These are phyloP conservation scores for Fraxinus greggii DNA, from an alignment of 305 asterid genomes.

Conservation along the genomic window DNA sequence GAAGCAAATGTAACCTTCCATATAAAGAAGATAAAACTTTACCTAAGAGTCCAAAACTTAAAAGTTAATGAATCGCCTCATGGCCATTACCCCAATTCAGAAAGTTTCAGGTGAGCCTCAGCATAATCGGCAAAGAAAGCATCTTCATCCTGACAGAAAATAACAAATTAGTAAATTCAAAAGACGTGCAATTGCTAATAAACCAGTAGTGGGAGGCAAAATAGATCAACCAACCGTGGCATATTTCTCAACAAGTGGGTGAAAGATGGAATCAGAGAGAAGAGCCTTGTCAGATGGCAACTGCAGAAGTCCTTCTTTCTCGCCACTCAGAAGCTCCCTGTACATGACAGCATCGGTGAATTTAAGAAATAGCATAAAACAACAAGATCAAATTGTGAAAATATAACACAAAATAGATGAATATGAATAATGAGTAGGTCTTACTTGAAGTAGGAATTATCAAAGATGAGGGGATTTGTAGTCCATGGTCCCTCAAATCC, in stretches of 20 bases:
- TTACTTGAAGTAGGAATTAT: slow-evolving; percentile 78
- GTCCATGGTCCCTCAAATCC: slow-evolving; percentile 98
- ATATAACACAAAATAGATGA: neutral
- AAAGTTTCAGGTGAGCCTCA: slow-evolving; percentile 6
- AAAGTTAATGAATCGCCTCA: neutral
- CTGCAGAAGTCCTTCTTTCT: slow-evolving; percentile 79
- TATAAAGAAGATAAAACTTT: neutral
- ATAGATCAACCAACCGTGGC: slow-evolving; percentile 52
- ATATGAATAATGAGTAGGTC: neutral
- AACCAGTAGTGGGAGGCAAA: neutral
- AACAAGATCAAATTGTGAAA: neutral
- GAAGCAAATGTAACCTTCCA: neutral
- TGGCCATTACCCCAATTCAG: slow-evolving; percentile 1
- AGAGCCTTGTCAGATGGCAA: slow-evolving; percentile 84
- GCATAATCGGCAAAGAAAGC: slow-evolving; percentile 3
- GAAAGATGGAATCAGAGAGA: slow-evolving; percentile 65
- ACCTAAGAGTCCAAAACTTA: neutral
- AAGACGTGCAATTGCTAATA: neutral
- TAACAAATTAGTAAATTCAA: neutral
- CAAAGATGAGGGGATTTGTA: slow-evolving; percentile 74
- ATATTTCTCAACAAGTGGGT: slow-evolving; percentile 81
- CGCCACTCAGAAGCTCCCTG: slow-evolving; percentile 84
- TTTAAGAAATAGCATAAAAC: neutral
- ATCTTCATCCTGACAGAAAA: neutral
- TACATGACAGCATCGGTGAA: neutral